Conservation (phyloP, 331 rosid genomes). For the Rosa hybrid region DNA sequence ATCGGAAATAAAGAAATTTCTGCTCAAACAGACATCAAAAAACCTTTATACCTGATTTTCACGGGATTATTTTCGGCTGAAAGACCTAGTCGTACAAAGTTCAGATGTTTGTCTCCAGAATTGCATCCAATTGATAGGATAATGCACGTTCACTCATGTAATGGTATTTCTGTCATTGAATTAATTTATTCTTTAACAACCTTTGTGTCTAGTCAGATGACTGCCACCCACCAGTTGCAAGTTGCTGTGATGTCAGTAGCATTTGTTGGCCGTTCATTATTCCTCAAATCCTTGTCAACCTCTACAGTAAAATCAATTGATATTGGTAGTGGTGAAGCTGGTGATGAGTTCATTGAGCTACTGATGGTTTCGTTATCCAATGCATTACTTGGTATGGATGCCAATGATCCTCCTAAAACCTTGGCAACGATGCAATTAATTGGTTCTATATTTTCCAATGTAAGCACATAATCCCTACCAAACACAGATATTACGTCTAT, state of each 20-base stretch:
- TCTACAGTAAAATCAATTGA: conserved; percentile 50
- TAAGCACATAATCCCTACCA: conserved; percentile 41
- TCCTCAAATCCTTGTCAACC: conserved; percentile 67
- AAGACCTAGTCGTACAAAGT: neutral
- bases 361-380: conserved; percentile 91
- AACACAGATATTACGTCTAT: neutral
- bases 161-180: conserved; percentile 16
- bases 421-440: conserved; percentile 97
- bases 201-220: conserved; percentile 79
- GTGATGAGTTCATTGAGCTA: conserved; percentile 63
- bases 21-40: neutral
- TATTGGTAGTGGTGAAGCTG: conserved; percentile 46
- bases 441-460: conserved; percentile 95
- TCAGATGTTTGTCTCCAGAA: neutral
- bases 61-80: neutral
- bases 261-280: conserved; percentile 93
- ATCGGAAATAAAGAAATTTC: neutral
- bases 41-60: neutral
- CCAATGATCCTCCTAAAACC: conserved; percentile 99
- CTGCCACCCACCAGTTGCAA: conserved; percentile 99
- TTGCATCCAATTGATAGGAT: conserved; percentile 5
- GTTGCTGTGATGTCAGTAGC: conserved; percentile 97
- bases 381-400: conserved; percentile 99
- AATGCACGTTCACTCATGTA: conserved; percentile 18
- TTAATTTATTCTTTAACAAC: conserved; percentile 43